Percentiles rank a stretch among this genome's conserved stretches.
phyloP scores from a whole-genome alignment of 2,329 filamentous ascomycete species.

The Gnomoniopsis sp. region DNA sequence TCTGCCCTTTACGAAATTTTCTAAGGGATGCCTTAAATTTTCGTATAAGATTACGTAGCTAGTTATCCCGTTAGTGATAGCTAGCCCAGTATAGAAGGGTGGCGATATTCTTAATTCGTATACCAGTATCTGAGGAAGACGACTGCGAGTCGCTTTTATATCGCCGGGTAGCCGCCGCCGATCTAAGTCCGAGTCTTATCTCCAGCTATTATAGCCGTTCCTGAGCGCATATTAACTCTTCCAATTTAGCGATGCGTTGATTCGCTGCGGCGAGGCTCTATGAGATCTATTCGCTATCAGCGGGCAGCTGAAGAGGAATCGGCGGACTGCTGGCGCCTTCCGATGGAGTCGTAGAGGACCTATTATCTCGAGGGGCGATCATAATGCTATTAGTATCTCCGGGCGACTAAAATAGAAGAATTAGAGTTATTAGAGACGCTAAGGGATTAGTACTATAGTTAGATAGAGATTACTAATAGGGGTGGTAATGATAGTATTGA shows the following conservation, averaged over 20 bases:
- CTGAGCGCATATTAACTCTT: neutral
- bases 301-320: neutral
- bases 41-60: neutral
- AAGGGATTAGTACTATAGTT: neutral
- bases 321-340: neutral
- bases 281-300: neutral
- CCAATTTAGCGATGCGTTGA: neutral
- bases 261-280: neutral
- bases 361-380: neutral
- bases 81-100: neutral
- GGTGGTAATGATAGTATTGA: neutral
- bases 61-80: neutral
- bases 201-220: neutral
- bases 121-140: neutral
- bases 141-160: neutral
- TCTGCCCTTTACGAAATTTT: neutral
- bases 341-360: neutral
- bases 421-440: neutral
- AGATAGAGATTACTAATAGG: neutral
- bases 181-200: neutral
- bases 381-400: neutral
- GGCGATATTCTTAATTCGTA: neutral
- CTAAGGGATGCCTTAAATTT: too few relatives aligned
- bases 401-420: neutral
- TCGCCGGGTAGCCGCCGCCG: neutral